phyloP scores from a whole-genome alignment of 805 yeast species.

The Starmerella stigmatis region DNA sequence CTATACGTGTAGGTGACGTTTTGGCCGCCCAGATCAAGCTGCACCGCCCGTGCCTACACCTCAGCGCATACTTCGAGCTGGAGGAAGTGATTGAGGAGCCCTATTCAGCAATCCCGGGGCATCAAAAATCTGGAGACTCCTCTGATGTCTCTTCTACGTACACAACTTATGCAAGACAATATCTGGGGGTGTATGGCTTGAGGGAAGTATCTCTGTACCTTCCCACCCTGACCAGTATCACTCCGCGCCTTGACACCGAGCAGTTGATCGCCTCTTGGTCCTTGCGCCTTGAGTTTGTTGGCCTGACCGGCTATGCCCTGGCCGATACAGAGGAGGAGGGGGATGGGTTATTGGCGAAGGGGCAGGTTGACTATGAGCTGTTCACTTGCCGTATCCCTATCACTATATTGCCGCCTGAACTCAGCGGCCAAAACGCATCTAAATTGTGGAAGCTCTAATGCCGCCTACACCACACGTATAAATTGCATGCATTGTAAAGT shows the following conservation, averaged over 20 bases:
- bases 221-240: conserved; percentile 21
- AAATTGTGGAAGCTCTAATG: conserved; percentile 19
- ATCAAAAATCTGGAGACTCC: background rate
- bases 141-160: conserved; percentile 9
- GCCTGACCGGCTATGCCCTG: conserved; percentile 20
- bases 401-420: conserved; percentile 19
- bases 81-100: conserved; percentile 28
- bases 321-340: conserved; percentile 14
- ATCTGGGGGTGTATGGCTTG: conserved; percentile 16
- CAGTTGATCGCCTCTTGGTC: conserved; percentile 22
- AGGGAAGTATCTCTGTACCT: conserved; percentile 20
- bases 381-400: conserved; percentile 24
- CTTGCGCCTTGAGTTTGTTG: conserved; percentile 22
- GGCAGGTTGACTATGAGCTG: conserved; percentile 21
- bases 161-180: conserved; percentile 21
- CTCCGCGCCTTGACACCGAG: conserved; percentile 20
- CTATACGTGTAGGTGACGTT: conserved; percentile 37
- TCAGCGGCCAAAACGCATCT: conserved; percentile 17
- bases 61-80: conserved; percentile 35
- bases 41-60: conserved; percentile 32
- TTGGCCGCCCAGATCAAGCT: conserved; percentile 35
- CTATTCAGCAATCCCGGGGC: conserved; percentile 22
- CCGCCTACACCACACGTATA: no score
- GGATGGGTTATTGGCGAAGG: conserved; percentile 19
- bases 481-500: no score